Base-by-base conservation (phyloP, 306 rosid genomes). In the Vigna mungo region DNA sequence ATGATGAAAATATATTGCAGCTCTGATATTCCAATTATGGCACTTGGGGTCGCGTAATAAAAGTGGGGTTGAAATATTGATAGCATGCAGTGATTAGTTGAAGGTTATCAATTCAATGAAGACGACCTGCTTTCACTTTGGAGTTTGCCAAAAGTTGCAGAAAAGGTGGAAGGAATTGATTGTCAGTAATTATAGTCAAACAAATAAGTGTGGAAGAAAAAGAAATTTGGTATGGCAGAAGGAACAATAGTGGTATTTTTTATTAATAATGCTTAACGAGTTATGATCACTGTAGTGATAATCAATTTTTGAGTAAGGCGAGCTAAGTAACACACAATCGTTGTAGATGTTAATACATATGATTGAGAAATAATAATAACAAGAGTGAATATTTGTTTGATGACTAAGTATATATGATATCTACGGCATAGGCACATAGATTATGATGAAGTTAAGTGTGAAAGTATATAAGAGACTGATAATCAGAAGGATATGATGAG, bases 41-140 rank as follows among this genome's bases (percentile, higher is more conserved):
- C 62, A 51, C 59, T 37, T 59, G 10, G 78, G 68, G 30, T 63
- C 21, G 30, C n/a, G 60, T 62, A 36, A 62, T 34, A 25, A 51
- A 59, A 47, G 56, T 58, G 73, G 72, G 55, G 43, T 60, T 49
- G 72, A 47, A 58, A 62, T 60, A 25, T 59, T 63, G 74, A 69
- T 30, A 41, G 18, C 1, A 44, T 44, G 46, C 46, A 41, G 12
- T 41, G 9, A 18, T 13, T n/a, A 63, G 9, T 21, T 62, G 23
- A 11, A 10, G 15, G 4, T 32, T 21, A 75, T 61, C 15, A 43
- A 39, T 32, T 59, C 16, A 21, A 71, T 25, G 79, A 63, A 60
- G 71, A 71, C 64, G 82, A 71, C 79, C 64, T 64, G 39, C 79
- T 34, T 61, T 76, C 78, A 10, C 74, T 15, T 59, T 58, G 58